These are phyloP conservation scores for Crithidia brevicula DNA, from an alignment of 208 protist genomes.

Conservation along the genomic window DNA sequence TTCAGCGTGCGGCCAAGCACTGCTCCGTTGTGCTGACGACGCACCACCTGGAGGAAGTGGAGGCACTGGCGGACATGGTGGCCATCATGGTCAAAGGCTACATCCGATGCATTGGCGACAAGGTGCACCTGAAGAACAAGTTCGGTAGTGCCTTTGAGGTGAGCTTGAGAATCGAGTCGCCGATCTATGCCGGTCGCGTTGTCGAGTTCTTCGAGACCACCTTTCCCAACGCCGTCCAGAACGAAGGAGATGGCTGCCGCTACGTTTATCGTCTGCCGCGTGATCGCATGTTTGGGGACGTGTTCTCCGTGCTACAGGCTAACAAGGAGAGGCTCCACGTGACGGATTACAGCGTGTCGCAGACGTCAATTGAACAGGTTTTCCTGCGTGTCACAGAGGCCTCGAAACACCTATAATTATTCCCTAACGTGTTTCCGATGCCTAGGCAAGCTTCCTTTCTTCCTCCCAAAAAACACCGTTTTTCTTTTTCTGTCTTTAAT, in stretches of 20 bases:
- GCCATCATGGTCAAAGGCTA: slow-evolving; percentile 85
- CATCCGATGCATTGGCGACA: slow-evolving; percentile 81
- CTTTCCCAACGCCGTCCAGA: slow-evolving; percentile 32
- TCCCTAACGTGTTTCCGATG: no score
- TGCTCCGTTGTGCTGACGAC: slow-evolving; percentile 90
- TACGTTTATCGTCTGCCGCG: slow-evolving; percentile 44
- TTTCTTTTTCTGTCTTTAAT: slow-evolving; percentile 6
- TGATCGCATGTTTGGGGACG: slow-evolving; percentile 29
- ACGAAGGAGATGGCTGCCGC: slow-evolving; percentile 37
- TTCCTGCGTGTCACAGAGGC: slow-evolving; percentile 21
- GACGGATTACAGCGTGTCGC: slow-evolving; percentile 70
- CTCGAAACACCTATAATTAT: slow-evolving; percentile 15
- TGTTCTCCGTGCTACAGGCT: slow-evolving; percentile 40
- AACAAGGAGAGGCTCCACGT: slow-evolving; percentile 36
- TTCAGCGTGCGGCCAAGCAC: slow-evolving; percentile 53
- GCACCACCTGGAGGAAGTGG: slow-evolving; percentile 94
- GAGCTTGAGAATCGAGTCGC: slow-evolving; percentile 29
- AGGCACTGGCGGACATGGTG: slow-evolving; percentile 75
- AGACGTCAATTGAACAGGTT: slow-evolving; percentile 80
- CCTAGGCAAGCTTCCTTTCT: no score
- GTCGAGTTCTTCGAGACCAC: slow-evolving; percentile 18
- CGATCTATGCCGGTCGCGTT: slow-evolving; percentile 9
- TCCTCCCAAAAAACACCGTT: no score
- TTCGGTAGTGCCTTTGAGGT: slow-evolving; percentile 73
- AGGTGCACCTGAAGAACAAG: slow-evolving; percentile 76